phyloP scores from a whole-genome alignment of 768 basidiomycete species.

The Suillus placidus region DNA sequence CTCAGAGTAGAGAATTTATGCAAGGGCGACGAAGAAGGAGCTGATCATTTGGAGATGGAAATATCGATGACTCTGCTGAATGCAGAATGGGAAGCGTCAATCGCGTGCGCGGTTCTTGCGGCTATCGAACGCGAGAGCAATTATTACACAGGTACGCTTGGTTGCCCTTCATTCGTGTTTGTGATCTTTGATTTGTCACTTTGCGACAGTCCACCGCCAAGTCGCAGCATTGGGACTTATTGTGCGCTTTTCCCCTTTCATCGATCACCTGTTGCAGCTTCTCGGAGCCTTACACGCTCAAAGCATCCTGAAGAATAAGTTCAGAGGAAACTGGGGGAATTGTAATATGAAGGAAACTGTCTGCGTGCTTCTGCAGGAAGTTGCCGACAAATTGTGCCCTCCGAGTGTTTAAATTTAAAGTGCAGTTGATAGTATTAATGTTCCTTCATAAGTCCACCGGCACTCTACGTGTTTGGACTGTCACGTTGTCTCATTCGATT shows the following conservation, averaged over 20 bases:
- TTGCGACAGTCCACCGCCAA: conserved; percentile 73
- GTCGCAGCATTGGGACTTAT: conserved; percentile 77
- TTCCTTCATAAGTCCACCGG: background rate
- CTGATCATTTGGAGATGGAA: conserved; percentile 37
- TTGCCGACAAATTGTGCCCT: conserved; percentile 47
- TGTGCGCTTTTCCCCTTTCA: conserved; percentile 73
- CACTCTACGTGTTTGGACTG: background rate
- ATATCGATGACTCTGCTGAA: background rate
- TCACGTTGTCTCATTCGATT: background rate
- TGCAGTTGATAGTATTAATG: background rate
- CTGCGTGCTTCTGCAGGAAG: conserved; percentile 64
- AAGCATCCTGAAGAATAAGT: conserved; percentile 56
- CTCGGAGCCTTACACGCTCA: conserved; percentile 72
- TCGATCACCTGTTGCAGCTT: conserved; percentile 56
- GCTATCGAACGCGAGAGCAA: conserved; percentile 70
- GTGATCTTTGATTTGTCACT: background rate
- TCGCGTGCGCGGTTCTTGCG: conserved; percentile 81
- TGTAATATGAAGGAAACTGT: conserved; percentile 59
- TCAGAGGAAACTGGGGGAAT: conserved; percentile 54
- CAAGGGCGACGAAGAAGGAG: conserved; percentile 47
- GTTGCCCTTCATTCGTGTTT: conserved; percentile 8
- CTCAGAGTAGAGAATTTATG: conserved; percentile 48
- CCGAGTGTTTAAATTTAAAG: background rate
- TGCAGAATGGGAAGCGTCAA: conserved; percentile 83
- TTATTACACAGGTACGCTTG: conserved; percentile 75